Evolutionary conservation across 306 rosid species (phyloP), one percentile per base, ranked within the genome.

Genomic region (Vigna trinervia): DNA sequence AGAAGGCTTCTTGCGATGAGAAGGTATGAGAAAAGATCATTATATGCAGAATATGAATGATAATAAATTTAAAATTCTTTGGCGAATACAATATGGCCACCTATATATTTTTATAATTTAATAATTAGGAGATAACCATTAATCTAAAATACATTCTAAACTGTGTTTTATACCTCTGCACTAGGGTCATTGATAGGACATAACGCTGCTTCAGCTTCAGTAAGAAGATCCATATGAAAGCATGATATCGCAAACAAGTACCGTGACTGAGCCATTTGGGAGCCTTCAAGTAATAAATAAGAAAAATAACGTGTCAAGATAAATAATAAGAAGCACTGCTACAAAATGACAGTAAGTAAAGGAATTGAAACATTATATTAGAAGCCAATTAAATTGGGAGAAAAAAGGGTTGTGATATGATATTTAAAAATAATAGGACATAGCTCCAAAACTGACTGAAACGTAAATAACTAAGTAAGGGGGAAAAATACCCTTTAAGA

Each of bases 231-330:
- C 96, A 96, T 87, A 65, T 89, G 97, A 85, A 89, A 96, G 91
- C 99, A 96, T 43, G 99, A 96, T 86, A 88, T 45, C 15, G 99
- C 99, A 92, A 92, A 92, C 98, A 95, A 79, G 90, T 95, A 95
- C 80, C 99, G 95, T 60, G 98, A 95, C 86, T 91, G 97, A 86
- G 97, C 89, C 96, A 84, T 87, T 85, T 85, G 88, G 57, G 91
- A 81, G 82, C 99, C 99, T 95, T 86, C 89, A 84, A 69, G 77
- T 53, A 76, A 61, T 57, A 83, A 85, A 56, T 74, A 80, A 22
- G 68, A 74, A 81, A 56, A 58, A 58, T 19, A 57, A 71, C 3
- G 5, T 6, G 58, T 17, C 48, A 77, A 62, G 34, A 70, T 41
- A 68, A n/a, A 52, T 32, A 70, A 73, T 80, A 71, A 86, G 81